Evolutionary conservation across 2,329 filamentous ascomycete species (phyloP).

Genomic region (Ascochyta koolunga): DNA sequence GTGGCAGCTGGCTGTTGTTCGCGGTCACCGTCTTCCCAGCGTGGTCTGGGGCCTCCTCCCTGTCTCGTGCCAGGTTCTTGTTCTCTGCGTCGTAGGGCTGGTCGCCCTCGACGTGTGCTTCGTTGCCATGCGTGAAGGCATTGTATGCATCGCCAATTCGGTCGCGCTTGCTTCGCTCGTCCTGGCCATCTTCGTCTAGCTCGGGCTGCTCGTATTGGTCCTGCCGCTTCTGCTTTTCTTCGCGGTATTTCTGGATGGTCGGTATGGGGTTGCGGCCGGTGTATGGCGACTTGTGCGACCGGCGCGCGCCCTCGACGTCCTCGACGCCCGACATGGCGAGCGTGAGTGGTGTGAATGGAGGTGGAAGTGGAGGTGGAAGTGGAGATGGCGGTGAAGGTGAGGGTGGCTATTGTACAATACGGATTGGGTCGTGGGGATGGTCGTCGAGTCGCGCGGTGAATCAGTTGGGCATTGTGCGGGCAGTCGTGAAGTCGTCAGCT

Average conservation of each 20-base stretch:
- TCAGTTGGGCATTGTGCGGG: constrained; percentile 9
- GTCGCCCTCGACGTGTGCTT: constrained; percentile 26
- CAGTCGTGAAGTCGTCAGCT: constrained; percentile 7
- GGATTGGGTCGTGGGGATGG: neutral
- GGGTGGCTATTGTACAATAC: neutral
- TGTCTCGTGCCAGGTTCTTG: constrained; percentile 42
- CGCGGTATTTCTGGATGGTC: constrained; percentile 54
- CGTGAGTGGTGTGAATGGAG: neutral
- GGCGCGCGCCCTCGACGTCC: constrained; percentile 47
- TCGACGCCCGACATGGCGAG: constrained; percentile 50
- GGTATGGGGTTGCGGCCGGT: constrained; percentile 53
- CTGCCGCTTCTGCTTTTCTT: constrained; percentile 53
- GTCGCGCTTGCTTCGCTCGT: constrained; percentile 42
- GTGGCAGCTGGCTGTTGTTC: constrained; percentile 20
- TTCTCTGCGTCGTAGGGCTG: constrained; percentile 45
- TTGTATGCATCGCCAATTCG: constrained; percentile 46
- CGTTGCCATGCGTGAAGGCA: constrained; percentile 40
- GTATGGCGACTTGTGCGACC: constrained; percentile 51
- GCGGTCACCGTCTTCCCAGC: constrained; percentile 30
- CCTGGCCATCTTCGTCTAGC: constrained; percentile 22
- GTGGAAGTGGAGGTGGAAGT: no score
- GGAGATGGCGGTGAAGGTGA: neutral
- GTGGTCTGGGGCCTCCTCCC: constrained; percentile 40
- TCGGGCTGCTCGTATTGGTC: constrained; percentile 39
- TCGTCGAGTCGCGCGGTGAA: neutral